Evolutionary conservation across 768 basidiomycete genomes (phyloP).

Genomic region (Thelephora aurantiotincta): DNA sequence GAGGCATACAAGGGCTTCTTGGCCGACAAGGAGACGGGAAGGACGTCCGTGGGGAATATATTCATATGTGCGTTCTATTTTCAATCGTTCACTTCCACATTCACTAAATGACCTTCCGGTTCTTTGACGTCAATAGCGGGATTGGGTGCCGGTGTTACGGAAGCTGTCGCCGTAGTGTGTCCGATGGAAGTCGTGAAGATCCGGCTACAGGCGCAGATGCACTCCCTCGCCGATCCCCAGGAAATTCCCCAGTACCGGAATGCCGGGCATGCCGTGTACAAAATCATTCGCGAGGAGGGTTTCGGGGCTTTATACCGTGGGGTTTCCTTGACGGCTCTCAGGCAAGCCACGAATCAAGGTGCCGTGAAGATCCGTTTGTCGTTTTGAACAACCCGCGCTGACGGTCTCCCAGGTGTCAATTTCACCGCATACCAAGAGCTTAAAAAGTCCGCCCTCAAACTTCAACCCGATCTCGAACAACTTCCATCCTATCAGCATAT

Average conservation of each 20-base stretch:
- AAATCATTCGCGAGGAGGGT: conserved; percentile 90
- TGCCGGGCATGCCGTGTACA: conserved; percentile 92
- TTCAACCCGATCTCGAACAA: conserved; percentile 67
- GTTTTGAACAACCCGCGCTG: not conserved
- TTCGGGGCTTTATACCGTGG: conserved; percentile 77
- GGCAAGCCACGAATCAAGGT: conserved; percentile 99
- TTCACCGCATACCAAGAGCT: conserved; percentile 97
- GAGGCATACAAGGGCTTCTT: conserved; percentile 86
- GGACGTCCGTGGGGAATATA: conserved; percentile 64
- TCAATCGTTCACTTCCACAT: not conserved
- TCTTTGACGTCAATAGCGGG: conserved; percentile 43
- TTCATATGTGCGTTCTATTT: conserved; percentile 57
- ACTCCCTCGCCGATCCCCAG: conserved; percentile 90
- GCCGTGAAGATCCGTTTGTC: conserved; percentile 3
- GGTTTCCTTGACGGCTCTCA: conserved; percentile 80
- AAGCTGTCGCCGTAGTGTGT: conserved; percentile 88
- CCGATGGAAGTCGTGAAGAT: conserved; percentile 99
- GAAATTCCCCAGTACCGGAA: conserved; percentile 91
- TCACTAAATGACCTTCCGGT: not conserved
- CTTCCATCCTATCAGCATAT: conserved; percentile 95
- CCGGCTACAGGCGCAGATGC: conserved; percentile 91
- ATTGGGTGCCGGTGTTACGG: conserved; percentile 87
- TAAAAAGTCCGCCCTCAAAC: conserved; percentile 65
- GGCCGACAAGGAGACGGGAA: conserved; percentile 61
- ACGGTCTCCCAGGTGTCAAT: conserved; percentile 55